A percentile compares a stretch with the other conserved stretches of the same genome.
Evolutionary conservation across 768 basidiomycete species (phyloP).

Genomic region (Agaricus sinodeliciosus): DNA sequence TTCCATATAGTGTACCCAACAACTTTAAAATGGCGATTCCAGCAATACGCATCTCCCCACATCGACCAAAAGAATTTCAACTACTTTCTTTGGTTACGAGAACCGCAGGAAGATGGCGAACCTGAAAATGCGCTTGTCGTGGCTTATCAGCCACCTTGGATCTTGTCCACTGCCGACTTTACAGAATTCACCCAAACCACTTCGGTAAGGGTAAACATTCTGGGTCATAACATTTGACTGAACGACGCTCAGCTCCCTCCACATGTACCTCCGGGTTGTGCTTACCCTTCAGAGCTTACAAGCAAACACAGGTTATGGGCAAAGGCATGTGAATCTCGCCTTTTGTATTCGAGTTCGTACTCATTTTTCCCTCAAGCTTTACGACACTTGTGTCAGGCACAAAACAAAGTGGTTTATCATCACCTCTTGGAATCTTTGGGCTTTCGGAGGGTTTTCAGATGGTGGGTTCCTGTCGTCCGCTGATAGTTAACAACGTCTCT

Average conservation of each 20-base stretch:
- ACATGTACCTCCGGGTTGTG: slow-evolving; percentile 24
- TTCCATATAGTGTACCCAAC: slow-evolving; percentile 39
- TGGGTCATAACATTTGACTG: slow-evolving; percentile 9
- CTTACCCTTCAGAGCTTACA: slow-evolving; percentile 24
- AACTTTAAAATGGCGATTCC: slow-evolving; percentile 36
- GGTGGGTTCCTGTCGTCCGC: slow-evolving; percentile 25
- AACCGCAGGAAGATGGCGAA: slow-evolving; percentile 15
- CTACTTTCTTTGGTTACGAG: slow-evolving; percentile 37
- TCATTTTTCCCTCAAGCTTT: slow-evolving; percentile 29
- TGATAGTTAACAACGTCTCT: neutral
- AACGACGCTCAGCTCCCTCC: slow-evolving; percentile 32
- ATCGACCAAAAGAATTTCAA: slow-evolving; percentile 26
- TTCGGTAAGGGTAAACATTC: slow-evolving; percentile 24
- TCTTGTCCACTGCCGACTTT: slow-evolving; percentile 47
- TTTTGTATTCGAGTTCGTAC: neutral
- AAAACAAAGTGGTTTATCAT: slow-evolving; percentile 50
- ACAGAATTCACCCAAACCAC: slow-evolving; percentile 42
- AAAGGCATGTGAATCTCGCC: slow-evolving; percentile 31
- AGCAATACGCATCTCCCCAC: slow-evolving; percentile 23
- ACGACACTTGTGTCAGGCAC: slow-evolving; percentile 47
- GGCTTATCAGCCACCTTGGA: slow-evolving; percentile 57
- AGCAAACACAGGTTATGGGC: slow-evolving; percentile 55
- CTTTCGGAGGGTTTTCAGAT: slow-evolving; percentile 54
- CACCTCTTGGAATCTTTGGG: slow-evolving; percentile 55
- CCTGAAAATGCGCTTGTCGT: slow-evolving; percentile 34